Evolutionary conservation across 2,329 filamentous ascomycete species (phyloP), one percentile per base, ranked within the genome.

Genomic region (Monosporascus sp.): DNA sequence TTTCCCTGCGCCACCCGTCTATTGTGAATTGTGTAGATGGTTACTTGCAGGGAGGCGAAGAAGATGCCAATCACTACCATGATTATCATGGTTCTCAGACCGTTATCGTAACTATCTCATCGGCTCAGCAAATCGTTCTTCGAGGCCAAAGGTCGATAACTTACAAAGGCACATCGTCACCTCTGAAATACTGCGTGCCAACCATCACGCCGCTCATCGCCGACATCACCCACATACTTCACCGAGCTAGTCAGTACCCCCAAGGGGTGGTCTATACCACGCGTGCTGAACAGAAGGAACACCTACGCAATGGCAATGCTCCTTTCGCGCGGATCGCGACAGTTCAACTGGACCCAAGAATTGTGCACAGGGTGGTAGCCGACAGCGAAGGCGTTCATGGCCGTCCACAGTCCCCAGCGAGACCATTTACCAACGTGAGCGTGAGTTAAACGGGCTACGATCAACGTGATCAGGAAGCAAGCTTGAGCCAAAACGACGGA

Each of bases 291-390:
- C 2, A 38, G 34, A 24, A 22, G 5, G 6, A 6, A 34, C 27
- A 63, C 74, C 59, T 59, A 77, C 69, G 78, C 77, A 47, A 81
- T 73, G 20, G 67, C 70, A 49, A 81, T 76, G 56, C 75, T 80
- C 51, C 76, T 63, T 61, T 80, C 77, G 5, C 71, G 63, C 0
- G 73, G 60, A 19, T 74, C 73, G 16, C 65, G 67, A 57, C 78
- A 80, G 57, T 81, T 82, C 7, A 80, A 64, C 59, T 80, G 76
- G 19, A 78, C 66, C 78, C 77, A 81, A 0, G 75, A 71, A 61
- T 81, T 81, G 52, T 80, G 76, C 1, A 78, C 70, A 0, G 78
- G 78, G 61, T 81, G 78, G 56, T 81, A 81, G 0, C 78, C 75
- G 8, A 81, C 78, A 0, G 78, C 76, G 38, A 81, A 73, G 2